Base-by-base conservation (phyloP, 2,329 filamentous ascomycete genomes). In the Aphanocladium album region DNA sequence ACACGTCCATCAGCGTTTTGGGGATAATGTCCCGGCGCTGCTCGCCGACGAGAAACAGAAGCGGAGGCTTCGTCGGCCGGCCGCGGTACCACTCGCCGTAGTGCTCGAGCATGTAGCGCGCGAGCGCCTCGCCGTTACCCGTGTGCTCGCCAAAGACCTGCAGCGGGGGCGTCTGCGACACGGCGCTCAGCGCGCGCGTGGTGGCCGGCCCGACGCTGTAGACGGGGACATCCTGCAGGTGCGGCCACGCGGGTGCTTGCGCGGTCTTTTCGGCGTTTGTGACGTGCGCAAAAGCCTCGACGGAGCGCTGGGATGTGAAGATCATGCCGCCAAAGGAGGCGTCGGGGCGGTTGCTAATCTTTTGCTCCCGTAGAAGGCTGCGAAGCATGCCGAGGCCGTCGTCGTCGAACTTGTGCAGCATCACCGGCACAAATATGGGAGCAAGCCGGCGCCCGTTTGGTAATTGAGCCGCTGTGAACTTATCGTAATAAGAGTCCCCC, bases 31-130 rank as follows among this genome's bases (percentile, higher is more conserved):
- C 95, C 49, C 95, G 80, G 59, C 92, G 84, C 71, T 93, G 90
- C 71, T 97, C 93, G 21, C 95, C 95, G 0, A 96, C 92, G 16
- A 96, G 82, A 72, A 98, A 99, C 1, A 98, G 77, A 5, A 98
- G 73, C 0, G 89, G 83, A 0, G 85, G 86, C 67, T 85, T 85
- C 16, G 66, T 67, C 12, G 71, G 53, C 54, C 73, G 70, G 41
- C 71, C 71, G 39, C 69, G 64, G 64, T 84, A 81, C 78, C 80
- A 82, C 54, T 75, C 68, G 25, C 68, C 83, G 70, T 96, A 96
- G 71, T 96, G 89, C 2, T 86, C 76, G 6, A 96, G 79, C 58
- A 99, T 97, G 69, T 88, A 89, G 6, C 81, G 76, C 0, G 92
- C 89, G 30, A 99, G 82, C 2, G 83, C 85, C 65, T 93, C 90